Percentiles rank a stretch among this genome's conserved stretches.
These are phyloP conservation scores for Clarireedia monteithiana DNA, from an alignment of 2,329 filamentous ascomycete species.

Conservation along the genomic window DNA sequence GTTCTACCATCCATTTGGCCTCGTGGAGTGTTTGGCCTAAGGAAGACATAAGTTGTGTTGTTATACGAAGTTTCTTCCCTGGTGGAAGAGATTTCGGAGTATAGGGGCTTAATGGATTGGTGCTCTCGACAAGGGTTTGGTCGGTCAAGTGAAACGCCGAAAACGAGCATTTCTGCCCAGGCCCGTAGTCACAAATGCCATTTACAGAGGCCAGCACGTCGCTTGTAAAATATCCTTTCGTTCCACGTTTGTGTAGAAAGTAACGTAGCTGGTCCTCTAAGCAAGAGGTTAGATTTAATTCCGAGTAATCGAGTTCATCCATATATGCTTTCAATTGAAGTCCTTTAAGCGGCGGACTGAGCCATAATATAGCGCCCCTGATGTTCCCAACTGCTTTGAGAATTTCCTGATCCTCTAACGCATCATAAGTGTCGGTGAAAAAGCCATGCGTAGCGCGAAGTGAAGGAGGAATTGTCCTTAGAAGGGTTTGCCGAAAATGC, in stretches of 20 bases:
- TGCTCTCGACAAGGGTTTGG: neutral
- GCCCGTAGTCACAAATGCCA: conserved; percentile 1
- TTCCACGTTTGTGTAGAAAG: neutral
- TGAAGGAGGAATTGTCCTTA: neutral
- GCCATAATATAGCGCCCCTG: neutral
- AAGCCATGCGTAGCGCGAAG: neutral
- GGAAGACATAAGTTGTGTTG: neutral
- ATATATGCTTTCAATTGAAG: neutral
- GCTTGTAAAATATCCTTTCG: neutral
- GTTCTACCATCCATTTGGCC: conserved; percentile 2
- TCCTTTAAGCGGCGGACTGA: neutral
- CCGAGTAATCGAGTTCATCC: neutral
- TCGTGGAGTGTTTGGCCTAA: conserved; percentile 5
- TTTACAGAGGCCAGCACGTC: neutral
- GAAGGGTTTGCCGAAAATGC: neutral
- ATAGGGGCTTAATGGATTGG: neutral
- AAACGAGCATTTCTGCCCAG: neutral
- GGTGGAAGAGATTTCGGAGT: conserved; percentile 2
- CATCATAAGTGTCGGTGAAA: neutral
- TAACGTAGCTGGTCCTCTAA: conserved; percentile 2
- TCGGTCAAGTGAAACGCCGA: neutral
- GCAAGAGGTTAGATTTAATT: neutral
- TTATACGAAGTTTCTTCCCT: neutral
- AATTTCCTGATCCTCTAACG: neutral
- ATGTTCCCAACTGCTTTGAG: conserved; percentile 7